phyloP scores from a whole-genome alignment of 768 basidiomycete genomes.

The Mrakia blollopis region DNA sequence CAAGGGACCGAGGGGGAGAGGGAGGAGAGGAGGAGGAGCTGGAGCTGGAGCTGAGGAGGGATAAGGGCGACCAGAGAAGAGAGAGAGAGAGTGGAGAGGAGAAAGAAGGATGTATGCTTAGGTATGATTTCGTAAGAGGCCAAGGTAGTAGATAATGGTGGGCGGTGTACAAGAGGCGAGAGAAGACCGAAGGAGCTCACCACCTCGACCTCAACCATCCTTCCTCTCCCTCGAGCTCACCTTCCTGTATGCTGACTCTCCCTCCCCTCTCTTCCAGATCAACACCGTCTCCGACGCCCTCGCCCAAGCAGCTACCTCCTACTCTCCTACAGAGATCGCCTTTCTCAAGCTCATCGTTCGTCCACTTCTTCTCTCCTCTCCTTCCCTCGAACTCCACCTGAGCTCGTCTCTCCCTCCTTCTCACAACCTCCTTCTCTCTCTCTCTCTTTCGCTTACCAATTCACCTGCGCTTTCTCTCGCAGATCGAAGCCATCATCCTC shows the following conservation, averaged over 20 bases:
- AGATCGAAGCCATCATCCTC: slow-evolving; percentile 85
- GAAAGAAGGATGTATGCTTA: no score
- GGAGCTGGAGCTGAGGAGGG: no score
- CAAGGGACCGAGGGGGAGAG: no score
- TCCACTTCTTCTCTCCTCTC: slow-evolving; percentile 19
- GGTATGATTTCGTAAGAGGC: no score
- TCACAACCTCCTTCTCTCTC: background rate
- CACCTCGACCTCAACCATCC: background rate
- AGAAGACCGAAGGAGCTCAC: background rate
- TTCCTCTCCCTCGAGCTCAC: background rate
- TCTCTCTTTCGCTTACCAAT: background rate
- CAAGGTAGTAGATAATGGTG: no score
- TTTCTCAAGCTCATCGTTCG: slow-evolving; percentile 79
- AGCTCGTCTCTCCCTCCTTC: background rate
- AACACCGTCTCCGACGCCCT: slow-evolving; percentile 75
- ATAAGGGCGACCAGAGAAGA: no score
- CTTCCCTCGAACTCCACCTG: no score
- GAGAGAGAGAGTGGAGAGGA: no score
- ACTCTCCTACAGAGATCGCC: slow-evolving; percentile 67
- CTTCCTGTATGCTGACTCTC: background rate
- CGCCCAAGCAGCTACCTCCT: slow-evolving; percentile 79
- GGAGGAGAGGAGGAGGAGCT: no score
- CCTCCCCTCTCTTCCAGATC: slow-evolving; percentile 50
- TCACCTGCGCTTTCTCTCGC: background rate
- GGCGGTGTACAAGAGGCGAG: no score